Evolutionary conservation across 208 protist species (phyloP).

Genomic region (Lotmaria passim): DNA sequence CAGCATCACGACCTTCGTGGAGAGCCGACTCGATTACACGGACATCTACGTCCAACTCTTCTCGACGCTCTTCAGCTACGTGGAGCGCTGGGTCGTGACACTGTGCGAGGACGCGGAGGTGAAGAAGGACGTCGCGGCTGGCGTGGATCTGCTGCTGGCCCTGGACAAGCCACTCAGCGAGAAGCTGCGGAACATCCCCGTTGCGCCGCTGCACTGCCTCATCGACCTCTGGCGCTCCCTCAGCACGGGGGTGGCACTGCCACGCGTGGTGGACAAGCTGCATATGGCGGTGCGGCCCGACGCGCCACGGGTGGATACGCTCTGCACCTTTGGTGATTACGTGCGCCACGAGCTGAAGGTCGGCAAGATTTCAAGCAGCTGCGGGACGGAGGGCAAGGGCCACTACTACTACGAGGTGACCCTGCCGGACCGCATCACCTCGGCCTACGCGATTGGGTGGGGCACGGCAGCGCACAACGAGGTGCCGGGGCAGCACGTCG

Average conservation of each 20-base stretch:
- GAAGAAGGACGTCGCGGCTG: constrained; percentile 76
- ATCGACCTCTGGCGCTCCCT: constrained; percentile 77
- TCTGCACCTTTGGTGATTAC: constrained; percentile 87
- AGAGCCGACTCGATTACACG: constrained; percentile 31
- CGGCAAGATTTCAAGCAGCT: constrained; percentile 85
- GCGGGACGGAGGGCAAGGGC: constrained; percentile 35
- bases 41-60: constrained; percentile 70
- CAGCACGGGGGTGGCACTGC: constrained; percentile 51
- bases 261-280: constrained; percentile 68
- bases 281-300: constrained; percentile 23
- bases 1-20: constrained; percentile 70
- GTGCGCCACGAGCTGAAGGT: constrained; percentile 74
- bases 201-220: constrained; percentile 78
- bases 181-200: constrained; percentile 63
- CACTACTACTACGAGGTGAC: constrained; percentile 89
- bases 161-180: constrained; percentile 40
- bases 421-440: constrained; percentile 71
- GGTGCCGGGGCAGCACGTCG: constrained; percentile 86
- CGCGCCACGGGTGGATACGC: constrained; percentile 38
- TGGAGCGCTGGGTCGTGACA: constrained; percentile 57
- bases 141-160: constrained; percentile 80
- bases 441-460: constrained; percentile 88
- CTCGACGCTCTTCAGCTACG: constrained; percentile 68
- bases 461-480: constrained; percentile 80
- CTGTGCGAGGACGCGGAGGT: constrained; percentile 41